A percentile compares a stretch with the other conserved stretches of the same genome.
Conservation (phyloP, 2,329 filamentous ascomycete species). For the Cladosporium sphaerospermum region DNA sequence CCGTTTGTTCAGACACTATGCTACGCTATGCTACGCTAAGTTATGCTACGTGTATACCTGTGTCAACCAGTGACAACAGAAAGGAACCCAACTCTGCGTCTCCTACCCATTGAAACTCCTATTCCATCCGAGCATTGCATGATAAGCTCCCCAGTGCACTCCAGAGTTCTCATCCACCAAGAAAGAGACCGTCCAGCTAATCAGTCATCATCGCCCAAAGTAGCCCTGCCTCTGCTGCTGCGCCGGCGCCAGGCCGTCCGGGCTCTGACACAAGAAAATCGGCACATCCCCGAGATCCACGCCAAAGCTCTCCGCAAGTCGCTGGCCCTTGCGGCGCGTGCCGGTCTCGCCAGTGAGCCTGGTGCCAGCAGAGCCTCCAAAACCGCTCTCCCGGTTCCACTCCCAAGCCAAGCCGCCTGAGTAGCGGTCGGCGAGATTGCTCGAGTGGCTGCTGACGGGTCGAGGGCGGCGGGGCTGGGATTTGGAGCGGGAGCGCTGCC, state of each 20-base stretch:
- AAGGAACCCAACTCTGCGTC: background rate
- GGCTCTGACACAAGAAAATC: constrained; percentile 27
- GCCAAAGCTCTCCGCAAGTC: constrained; percentile 29
- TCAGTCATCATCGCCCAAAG: background rate
- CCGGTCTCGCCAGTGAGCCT: constrained; percentile 18
- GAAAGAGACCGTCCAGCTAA: background rate
- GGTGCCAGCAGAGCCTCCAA: constrained; percentile 34
- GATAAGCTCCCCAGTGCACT: no score
- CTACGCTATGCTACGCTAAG: background rate
- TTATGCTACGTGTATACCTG: background rate
- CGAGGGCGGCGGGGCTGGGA: constrained; percentile 1
- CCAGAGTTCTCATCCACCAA: no score
- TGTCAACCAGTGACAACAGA: background rate
- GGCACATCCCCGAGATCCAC: constrained; percentile 37
- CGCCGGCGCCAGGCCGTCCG: background rate
- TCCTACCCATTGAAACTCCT: background rate
- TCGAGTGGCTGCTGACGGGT: constrained; percentile 1
- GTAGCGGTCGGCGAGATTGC: constrained; percentile 25
- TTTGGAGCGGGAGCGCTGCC: background rate
- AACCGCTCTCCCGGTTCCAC: constrained; percentile 30
- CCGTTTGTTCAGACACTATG: no score
- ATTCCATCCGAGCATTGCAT: background rate
- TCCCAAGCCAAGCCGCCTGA: constrained; percentile 33
- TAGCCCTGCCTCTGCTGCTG: constrained; percentile 1
- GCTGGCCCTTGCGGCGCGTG: constrained; percentile 29